phyloP scores from a whole-genome alignment of 2,329 filamentous ascomycete genomes.

The Ophiostoma fasciatum region DNA sequence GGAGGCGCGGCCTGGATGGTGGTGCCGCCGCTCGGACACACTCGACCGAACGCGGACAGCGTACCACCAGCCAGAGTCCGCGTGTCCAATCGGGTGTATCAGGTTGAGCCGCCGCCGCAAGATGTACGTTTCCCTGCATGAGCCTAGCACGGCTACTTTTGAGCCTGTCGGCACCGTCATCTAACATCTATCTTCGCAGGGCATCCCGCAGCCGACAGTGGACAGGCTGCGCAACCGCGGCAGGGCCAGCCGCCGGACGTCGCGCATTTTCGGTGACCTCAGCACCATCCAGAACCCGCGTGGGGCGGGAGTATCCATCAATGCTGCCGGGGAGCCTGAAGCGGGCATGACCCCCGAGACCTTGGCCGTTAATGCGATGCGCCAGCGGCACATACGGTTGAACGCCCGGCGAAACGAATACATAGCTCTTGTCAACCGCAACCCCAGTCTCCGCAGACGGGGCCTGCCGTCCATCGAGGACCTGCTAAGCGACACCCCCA shows the following conservation, averaged over 20 bases:
- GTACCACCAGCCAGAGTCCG: no score
- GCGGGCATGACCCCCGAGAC: no score
- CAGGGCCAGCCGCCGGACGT: neutral
- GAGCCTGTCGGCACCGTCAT: neutral
- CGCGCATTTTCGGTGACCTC: constrained; percentile 5
- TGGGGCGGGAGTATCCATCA: neutral
- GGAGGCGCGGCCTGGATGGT: no score
- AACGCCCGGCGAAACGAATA: neutral
- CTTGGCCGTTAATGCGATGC: no score
- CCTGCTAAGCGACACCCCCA: neutral
- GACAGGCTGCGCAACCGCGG: constrained; percentile 6
- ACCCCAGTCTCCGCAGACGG: no score
- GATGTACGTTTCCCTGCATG: no score
- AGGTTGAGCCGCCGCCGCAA: no score
- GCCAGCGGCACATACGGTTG: neutral
- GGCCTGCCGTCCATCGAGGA: constrained; percentile 4
- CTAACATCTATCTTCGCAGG: neutral
- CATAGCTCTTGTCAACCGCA: neutral
- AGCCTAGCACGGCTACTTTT: neutral
- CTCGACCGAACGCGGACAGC: no score
- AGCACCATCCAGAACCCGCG: constrained; percentile 1
- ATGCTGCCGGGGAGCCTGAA: neutral
- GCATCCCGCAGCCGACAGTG: constrained; percentile 1
- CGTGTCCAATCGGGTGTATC: no score
- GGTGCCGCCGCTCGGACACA: no score